Percentiles rank a stretch among this genome's conserved stretches.
phyloP scores from a whole-genome alignment of 139 green algal species.

The Chlamydomonas asymmetrica region DNA sequence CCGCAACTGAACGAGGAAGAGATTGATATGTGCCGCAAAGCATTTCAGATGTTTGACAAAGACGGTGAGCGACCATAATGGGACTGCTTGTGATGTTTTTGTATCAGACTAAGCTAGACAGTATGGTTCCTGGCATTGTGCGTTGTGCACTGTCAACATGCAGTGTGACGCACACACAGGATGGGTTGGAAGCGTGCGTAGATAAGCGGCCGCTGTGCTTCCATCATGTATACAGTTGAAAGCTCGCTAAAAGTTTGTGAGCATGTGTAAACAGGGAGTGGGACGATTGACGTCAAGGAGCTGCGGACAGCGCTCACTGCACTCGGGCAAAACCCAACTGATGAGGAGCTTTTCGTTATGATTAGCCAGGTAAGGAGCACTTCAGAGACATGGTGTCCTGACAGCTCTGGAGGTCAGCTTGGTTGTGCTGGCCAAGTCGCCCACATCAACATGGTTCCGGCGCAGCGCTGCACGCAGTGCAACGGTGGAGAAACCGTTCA shows the following conservation, averaged over 20 bases:
- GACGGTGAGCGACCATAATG: conserved; percentile 21
- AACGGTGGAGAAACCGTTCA: too few relatives aligned
- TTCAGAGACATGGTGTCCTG: neutral
- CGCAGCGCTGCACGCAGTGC: too few relatives aligned
- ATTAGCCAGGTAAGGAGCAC: conserved; percentile 51
- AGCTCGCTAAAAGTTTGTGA: too few relatives aligned
- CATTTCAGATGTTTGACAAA: conserved; percentile 43
- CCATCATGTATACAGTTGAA: too few relatives aligned
- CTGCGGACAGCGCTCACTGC: conserved; percentile 56
- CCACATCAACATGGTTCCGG: too few relatives aligned
- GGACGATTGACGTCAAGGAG: conserved; percentile 73
- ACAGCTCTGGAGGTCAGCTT: too few relatives aligned
- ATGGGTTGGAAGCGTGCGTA: too few relatives aligned
- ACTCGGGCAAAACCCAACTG: conserved; percentile 62
- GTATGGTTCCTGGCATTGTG: neutral
- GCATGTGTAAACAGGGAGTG: too few relatives aligned
- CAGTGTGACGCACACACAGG: neutral
- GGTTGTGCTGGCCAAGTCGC: too few relatives aligned
- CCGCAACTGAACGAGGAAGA: conserved; percentile 29
- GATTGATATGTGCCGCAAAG: conserved; percentile 39
- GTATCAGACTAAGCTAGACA: neutral
- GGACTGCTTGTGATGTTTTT: neutral
- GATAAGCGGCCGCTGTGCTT: too few relatives aligned
- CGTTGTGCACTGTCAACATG: neutral
- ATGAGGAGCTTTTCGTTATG: conserved; percentile 80